phyloP scores from a whole-genome alignment of 768 basidiomycete genomes.

The Fomitopsis pulvina region DNA sequence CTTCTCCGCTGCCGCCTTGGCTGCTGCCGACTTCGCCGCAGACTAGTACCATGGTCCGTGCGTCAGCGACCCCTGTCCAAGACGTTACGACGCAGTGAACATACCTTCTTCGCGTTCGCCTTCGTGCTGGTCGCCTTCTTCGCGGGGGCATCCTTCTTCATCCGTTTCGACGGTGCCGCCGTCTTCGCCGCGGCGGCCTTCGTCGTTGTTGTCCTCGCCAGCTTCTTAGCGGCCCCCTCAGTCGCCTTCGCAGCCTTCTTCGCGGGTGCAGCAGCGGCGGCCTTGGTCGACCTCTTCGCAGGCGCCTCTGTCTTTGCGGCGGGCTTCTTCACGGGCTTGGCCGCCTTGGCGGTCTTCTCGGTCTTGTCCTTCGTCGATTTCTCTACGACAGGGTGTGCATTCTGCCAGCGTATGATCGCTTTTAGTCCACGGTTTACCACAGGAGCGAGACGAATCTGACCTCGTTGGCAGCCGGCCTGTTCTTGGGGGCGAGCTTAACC shows the following conservation, averaged over 20 bases:
- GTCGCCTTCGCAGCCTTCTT: constrained; percentile 21
- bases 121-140: constrained; percentile 30
- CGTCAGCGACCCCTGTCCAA: not conserved
- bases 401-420: constrained; percentile 20
- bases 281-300: constrained; percentile 8
- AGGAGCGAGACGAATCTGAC: no score
- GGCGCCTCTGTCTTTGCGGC: constrained; percentile 36
- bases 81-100: not conserved
- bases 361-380: constrained; percentile 26
- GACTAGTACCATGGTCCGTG: constrained; percentile 8
- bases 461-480: constrained; percentile 48
- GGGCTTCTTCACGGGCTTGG: constrained; percentile 16
- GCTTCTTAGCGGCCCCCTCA: constrained; percentile 24
- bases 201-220: constrained; percentile 21
- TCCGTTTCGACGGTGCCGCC: constrained; percentile 21
- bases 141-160: constrained; percentile 16
- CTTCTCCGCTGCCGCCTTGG: constrained; percentile 21
- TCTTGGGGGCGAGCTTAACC: constrained; percentile 66
- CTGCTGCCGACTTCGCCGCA: constrained; percentile 24
- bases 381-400: constrained; percentile 28
- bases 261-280: not conserved
- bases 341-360: constrained; percentile 1
- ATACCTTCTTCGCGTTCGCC: constrained; percentile 28
- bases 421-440: no score
- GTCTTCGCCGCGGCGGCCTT: constrained; percentile 26